Conservation (phyloP, 345 rosid genomes). For the Syzygium grande region DNA sequence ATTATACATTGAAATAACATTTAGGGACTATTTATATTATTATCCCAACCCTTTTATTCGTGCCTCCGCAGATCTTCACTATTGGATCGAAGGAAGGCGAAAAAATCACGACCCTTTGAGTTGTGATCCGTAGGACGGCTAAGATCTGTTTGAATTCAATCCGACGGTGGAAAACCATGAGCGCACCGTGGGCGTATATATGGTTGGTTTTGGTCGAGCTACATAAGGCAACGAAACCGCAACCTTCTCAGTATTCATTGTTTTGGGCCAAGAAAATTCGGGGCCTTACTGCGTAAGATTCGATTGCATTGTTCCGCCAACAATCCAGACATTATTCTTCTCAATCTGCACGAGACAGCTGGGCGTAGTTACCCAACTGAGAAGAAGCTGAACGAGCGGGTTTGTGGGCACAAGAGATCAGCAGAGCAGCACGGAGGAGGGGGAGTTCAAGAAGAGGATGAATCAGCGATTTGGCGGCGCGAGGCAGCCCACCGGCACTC, state of each 20-base stretch:
- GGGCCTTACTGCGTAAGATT: neutral
- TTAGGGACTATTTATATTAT: no score
- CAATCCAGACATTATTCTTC: neutral
- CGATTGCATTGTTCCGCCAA: neutral
- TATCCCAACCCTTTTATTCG: no score
- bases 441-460: conserved; percentile 13
- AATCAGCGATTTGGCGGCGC: conserved; percentile 42
- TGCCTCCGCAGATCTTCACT: neutral
- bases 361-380: neutral
- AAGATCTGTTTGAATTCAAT: neutral
- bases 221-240: neutral
- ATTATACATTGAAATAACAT: no score
- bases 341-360: neutral
- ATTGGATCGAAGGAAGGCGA: neutral
- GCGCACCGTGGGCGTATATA: neutral
- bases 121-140: neutral
- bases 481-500: conserved; percentile 54
- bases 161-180: neutral
- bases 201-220: neutral
- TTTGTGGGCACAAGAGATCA: neutral
- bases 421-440: neutral
- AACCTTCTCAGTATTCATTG: neutral
- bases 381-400: neutral
- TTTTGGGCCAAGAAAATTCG: neutral
- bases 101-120: neutral